Conservation (phyloP, 1,139 yeast genomes). For the Sugiyamaella paludigena region DNA sequence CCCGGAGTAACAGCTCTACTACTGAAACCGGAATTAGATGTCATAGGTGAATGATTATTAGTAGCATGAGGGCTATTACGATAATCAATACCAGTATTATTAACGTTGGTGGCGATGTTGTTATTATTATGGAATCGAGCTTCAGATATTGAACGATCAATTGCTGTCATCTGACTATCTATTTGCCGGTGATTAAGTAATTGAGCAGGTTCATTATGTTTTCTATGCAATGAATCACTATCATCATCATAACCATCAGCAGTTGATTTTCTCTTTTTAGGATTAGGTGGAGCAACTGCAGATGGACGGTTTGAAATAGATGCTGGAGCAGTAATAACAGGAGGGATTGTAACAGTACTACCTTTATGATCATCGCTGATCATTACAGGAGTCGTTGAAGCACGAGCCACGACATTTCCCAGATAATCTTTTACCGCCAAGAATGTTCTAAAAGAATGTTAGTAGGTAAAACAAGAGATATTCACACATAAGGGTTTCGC, state of each 20-base stretch:
- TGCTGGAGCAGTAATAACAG: slow-evolving; percentile 11
- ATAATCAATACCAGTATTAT: neutral
- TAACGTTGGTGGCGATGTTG: neutral
- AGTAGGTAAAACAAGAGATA: too few relatives aligned
- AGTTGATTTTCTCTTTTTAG: slow-evolving; percentile 17
- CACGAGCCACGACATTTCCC: slow-evolving; percentile 67
- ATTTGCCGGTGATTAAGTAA: too few relatives aligned
- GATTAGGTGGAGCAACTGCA: slow-evolving; percentile 7
- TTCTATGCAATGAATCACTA: neutral
- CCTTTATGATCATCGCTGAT: slow-evolving; percentile 87
- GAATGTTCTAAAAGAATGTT: slow-evolving; percentile 43
- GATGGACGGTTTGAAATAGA: slow-evolving; percentile 5
- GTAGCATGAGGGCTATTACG: too few relatives aligned
- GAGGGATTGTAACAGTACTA: slow-evolving; percentile 8
- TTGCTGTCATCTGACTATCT: too few relatives aligned
- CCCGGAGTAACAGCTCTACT: slow-evolving; percentile 9
- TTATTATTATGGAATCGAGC: neutral
- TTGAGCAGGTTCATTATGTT: too few relatives aligned
- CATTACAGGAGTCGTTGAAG: slow-evolving; percentile 70
- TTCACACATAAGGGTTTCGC: too few relatives aligned
- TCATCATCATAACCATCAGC: neutral
- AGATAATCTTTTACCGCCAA: slow-evolving; percentile 60
- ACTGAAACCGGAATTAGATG: slow-evolving; percentile 8
- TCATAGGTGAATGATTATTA: slow-evolving; percentile 3
- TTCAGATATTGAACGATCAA: too few relatives aligned